Conservation (phyloP, 306 rosid genomes). For the Sesbania bispinosa region DNA sequence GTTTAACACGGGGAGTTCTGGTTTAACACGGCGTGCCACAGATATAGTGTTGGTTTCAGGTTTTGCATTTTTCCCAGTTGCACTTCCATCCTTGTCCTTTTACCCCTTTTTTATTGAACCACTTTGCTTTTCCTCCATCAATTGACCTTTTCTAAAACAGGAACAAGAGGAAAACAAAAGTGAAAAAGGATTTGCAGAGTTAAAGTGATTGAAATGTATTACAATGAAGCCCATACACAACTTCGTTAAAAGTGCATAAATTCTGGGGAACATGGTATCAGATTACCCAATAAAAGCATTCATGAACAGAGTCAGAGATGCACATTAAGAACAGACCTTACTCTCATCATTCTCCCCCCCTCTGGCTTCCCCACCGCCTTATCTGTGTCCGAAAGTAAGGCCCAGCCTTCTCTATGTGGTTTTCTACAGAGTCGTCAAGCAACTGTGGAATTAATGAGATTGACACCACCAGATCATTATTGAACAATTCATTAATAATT, state of each 20-base stretch:
- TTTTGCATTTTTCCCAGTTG: constrained; percentile 64
- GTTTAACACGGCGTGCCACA: constrained; percentile 84
- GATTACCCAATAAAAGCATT: not conserved
- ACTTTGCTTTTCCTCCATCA: constrained; percentile 93
- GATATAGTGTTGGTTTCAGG: constrained; percentile 55
- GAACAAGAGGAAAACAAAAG: constrained; percentile 13
- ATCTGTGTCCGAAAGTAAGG: constrained; percentile 78
- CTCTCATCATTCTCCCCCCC: constrained; percentile 79
- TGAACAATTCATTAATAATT: not conserved
- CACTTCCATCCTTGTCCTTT: constrained; percentile 79
- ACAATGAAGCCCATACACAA: not conserved
- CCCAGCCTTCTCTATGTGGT: constrained; percentile 76
- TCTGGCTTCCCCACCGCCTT: constrained; percentile 79
- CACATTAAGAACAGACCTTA: constrained; percentile 53
- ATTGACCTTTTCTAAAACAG: constrained; percentile 73
- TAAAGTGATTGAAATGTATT: not conserved
- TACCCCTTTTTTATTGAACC: constrained; percentile 68
- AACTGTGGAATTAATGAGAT: constrained; percentile 41
- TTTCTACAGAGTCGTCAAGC: constrained; percentile 92
- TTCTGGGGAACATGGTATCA: not conserved
- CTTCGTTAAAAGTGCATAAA: not conserved
- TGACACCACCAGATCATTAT: constrained; percentile 12
- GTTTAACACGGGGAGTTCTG: constrained; percentile 53
- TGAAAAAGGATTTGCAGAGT: not conserved
- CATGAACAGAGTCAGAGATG: not conserved